Evolutionary conservation across 768 basidiomycete species (phyloP).

Genomic region (Leccinum arenicola): DNA sequence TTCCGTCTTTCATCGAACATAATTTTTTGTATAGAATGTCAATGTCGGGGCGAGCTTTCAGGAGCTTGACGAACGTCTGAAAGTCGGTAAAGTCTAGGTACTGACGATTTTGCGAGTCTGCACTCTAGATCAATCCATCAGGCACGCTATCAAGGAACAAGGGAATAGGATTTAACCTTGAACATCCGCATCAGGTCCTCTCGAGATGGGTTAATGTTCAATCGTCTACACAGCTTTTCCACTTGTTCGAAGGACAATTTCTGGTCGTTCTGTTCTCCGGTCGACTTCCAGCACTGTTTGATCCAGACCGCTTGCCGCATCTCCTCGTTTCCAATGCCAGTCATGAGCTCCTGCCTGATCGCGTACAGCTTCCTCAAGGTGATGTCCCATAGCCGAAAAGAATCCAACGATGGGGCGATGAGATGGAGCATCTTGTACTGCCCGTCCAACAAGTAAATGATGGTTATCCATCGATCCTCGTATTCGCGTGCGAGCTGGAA

Average conservation of each 20-base stretch:
- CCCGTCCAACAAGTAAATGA: slow-evolving; percentile 76
- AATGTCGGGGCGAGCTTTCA: slow-evolving; percentile 85
- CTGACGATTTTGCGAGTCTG: slow-evolving; percentile 52
- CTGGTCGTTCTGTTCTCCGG: slow-evolving; percentile 60
- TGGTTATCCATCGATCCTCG: slow-evolving; percentile 78
- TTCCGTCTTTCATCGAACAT: slow-evolving; percentile 29
- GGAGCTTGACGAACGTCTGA: slow-evolving; percentile 73
- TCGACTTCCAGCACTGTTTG: slow-evolving; percentile 77
- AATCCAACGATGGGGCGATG: slow-evolving; percentile 63
- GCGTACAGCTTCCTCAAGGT: slow-evolving; percentile 63
- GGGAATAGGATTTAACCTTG: slow-evolving; percentile 24
- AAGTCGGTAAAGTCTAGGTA: slow-evolving; percentile 79
- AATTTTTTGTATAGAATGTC: slow-evolving; percentile 57
- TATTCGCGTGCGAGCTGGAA: slow-evolving; percentile 61
- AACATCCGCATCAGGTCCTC: slow-evolving; percentile 58
- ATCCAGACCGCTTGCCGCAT: slow-evolving; percentile 73
- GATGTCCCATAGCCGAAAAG: slow-evolving; percentile 60
- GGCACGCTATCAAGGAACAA: neutral
- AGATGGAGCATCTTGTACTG: slow-evolving; percentile 85
- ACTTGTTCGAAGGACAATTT: slow-evolving; percentile 69
- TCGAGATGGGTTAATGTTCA: slow-evolving; percentile 60
- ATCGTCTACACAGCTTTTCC: slow-evolving; percentile 62
- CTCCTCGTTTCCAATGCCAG: slow-evolving; percentile 60
- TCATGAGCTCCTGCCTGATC: slow-evolving; percentile 68
- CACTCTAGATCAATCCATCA: slow-evolving; percentile 43